Evolutionary conservation across 2,329 filamentous ascomycete species (phyloP).

Genomic region (Hirsutella minnesotensis): DNA sequence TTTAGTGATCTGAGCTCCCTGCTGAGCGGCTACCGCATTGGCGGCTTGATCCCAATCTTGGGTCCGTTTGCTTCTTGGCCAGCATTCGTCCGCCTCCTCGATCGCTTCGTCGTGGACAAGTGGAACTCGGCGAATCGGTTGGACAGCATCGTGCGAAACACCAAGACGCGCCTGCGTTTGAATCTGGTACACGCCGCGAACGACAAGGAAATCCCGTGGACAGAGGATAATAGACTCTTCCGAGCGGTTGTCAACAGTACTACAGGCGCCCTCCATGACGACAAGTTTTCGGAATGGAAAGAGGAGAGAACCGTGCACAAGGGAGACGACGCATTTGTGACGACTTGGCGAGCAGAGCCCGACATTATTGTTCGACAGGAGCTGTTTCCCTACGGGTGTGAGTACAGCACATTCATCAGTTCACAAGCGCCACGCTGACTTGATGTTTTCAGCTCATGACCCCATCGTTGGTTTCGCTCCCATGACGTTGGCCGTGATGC

Average conservation of each 20-base stretch:
- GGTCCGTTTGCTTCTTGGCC: conserved; percentile 61
- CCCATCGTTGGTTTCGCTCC: conserved; percentile 53
- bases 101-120: conserved; percentile 57
- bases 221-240: conserved; percentile 55
- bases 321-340: conserved; percentile 35
- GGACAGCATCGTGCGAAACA: conserved; percentile 38
- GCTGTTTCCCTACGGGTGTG: conserved; percentile 42
- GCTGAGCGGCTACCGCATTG: conserved; percentile 65
- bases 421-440: neutral
- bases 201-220: conserved; percentile 72
- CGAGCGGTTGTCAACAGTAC: conserved; percentile 43
- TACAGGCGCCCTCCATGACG: conserved; percentile 21
- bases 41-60: conserved; percentile 69
- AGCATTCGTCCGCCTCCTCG: conserved; percentile 47
- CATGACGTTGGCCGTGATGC: conserved; percentile 51
- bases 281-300: conserved; percentile 31
- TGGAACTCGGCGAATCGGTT: conserved; percentile 68
- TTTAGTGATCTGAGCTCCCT: conserved; percentile 67
- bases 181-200: conserved; percentile 69
- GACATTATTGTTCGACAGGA: conserved; percentile 41
- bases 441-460: conserved; percentile 47
- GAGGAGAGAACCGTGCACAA: conserved; percentile 29
- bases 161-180: conserved; percentile 46
- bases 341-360: conserved; percentile 30
- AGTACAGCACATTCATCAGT: conserved; percentile 12